Base-by-base conservation (phyloP, 306 rosid genomes). In the Spatholobus suberectus region DNA sequence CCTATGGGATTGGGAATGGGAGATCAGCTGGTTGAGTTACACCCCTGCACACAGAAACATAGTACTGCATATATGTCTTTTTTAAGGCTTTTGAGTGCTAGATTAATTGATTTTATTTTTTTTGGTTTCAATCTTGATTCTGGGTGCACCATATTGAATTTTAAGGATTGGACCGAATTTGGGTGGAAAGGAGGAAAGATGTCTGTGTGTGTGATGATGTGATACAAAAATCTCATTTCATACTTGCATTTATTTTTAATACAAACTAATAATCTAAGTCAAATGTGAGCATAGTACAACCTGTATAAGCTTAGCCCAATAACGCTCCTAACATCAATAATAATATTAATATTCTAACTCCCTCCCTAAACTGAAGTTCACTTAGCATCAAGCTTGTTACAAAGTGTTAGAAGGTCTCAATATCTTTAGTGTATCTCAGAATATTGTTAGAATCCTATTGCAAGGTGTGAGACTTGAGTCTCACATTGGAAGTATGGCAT, bases 81-180 rank as follows among this genome's bases (percentile, higher is more conserved):
- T 72, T 49, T n/a, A 34, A 44, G 37, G 15, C 9, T 14, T 54
- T 41, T 81, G 55, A 35, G 54, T 1, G 8, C 41, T 11, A 4
- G 4, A 38, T 59, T 21, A 21, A 55, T 55, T 18, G 12, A 54
- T 54, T 54, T n/a, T 26, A 0, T 29, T 70, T 72, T 77, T 47
- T 72, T 77, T 47, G 10, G 6, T 41, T 26, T 75, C 71, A 43
- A 62, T 29, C 23, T 77, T 13, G 29, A n/a, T 77, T 46, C 46
- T 77, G 32, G 62, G 38, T 79, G 55, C 24, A 15, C 26, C 49
- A 27, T 11, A 14, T 62, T 43, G 62, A 43, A 76, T 27, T 77
- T 61, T 43, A 15, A 62, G 72, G 21, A 7, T 61, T 76, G 47
- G 43, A 13, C 43, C 11, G 1, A 20, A 57, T 23, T 58, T 43